These are phyloP conservation scores for Daldinia sp. DNA, from an alignment of 2,329 filamentous ascomycete species.

Conservation along the genomic window DNA sequence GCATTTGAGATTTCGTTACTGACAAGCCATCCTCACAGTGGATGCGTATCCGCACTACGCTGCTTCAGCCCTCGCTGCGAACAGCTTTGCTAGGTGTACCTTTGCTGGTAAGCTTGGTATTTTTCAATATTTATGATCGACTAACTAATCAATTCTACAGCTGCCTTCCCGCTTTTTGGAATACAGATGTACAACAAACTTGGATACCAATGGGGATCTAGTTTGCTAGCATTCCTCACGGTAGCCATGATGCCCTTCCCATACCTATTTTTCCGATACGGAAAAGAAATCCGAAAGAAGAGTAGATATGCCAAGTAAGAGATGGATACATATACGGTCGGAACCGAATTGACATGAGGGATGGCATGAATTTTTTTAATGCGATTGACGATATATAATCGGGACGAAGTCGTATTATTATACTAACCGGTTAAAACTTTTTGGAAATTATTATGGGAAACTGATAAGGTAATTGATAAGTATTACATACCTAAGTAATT, in stretches of 20 bases:
- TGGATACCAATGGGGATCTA: conserved; percentile 75
- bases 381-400: background rate
- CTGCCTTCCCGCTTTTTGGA: conserved; percentile 79
- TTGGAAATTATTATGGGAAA: too few relatives aligned
- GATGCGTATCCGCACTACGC: conserved; percentile 81
- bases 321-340: background rate
- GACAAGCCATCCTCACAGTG: conserved; percentile 54
- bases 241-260: conserved; percentile 71
- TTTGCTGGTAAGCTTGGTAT: conserved; percentile 68
- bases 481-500: too few relatives aligned
- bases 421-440: too few relatives aligned
- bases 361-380: background rate
- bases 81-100: conserved; percentile 78
- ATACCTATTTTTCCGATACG: conserved; percentile 68
- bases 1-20: background rate
- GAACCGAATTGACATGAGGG: background rate
- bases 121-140: background rate
- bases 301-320: conserved; percentile 54
- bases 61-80: conserved; percentile 81
- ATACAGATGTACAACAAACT: conserved; percentile 75
- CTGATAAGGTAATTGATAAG: too few relatives aligned
- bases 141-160: conserved; percentile 49
- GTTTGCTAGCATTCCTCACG: conserved; percentile 67
- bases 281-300: conserved; percentile 62
- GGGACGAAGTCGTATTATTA: too few relatives aligned